phyloP scores from a whole-genome alignment of 768 basidiomycete genomes.

The Thelephora aurantiotincta region DNA sequence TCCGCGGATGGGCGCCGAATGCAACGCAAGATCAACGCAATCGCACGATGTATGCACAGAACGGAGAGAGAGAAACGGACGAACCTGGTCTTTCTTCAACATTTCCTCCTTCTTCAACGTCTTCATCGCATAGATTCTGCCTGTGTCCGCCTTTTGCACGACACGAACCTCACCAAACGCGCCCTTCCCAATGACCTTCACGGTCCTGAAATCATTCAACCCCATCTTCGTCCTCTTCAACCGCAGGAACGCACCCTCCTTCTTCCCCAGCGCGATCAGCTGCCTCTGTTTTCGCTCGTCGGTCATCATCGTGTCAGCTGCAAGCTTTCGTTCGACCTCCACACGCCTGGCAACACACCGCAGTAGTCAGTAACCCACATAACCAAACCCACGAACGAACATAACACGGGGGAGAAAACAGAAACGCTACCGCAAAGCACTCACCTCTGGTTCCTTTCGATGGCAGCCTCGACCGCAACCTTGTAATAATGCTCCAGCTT shows the following conservation, averaged over 20 bases:
- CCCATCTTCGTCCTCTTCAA: constrained; percentile 82
- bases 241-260: constrained; percentile 81
- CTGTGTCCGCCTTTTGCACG: constrained; percentile 93
- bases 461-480: constrained; percentile 88
- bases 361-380: neutral
- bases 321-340: constrained; percentile 71
- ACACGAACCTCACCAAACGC: constrained; percentile 96
- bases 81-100: constrained; percentile 96
- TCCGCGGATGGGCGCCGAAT: neutral
- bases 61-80: constrained; percentile 14
- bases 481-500: constrained; percentile 97
- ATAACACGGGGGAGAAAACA: neutral
- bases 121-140: constrained; percentile 99
- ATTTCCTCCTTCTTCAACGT: constrained; percentile 94
- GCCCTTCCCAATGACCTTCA: constrained; percentile 98
- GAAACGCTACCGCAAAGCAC: constrained; percentile 1
- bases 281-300: constrained; percentile 84
- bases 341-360: constrained; percentile 47
- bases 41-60: neutral
- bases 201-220: constrained; percentile 85
- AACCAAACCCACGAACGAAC: neutral
- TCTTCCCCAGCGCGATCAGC: constrained; percentile 69
- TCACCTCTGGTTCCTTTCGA: constrained; percentile 86
- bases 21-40: constrained; percentile 2
- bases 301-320: constrained; percentile 49